phyloP scores from a whole-genome alignment of 345 rosid species.

The Ailanthus altissimus region DNA sequence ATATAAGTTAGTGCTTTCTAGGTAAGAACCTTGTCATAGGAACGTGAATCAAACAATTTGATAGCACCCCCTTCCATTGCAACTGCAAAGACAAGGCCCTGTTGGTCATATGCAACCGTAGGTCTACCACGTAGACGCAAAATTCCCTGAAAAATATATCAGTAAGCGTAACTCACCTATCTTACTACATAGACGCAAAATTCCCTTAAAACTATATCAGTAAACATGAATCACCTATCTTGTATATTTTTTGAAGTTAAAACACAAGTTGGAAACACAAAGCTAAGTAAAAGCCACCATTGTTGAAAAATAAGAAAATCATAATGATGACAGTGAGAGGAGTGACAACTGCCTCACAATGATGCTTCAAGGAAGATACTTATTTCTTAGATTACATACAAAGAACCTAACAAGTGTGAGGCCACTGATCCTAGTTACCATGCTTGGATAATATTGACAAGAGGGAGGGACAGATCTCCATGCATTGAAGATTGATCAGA shows the following conservation, averaged over 20 bases:
- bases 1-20: background rate
- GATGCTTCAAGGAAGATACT: background rate
- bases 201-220: constrained; percentile 75
- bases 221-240: constrained; percentile 57
- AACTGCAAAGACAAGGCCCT: constrained; percentile 97
- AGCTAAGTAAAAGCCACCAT: background rate
- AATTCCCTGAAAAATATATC: constrained; percentile 77
- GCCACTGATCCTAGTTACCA: background rate
- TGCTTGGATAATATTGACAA: background rate
- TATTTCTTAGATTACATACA: background rate
- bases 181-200: constrained; percentile 82
- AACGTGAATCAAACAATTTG: constrained; percentile 91
- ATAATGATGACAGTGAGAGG: background rate
- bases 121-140: constrained; percentile 90
- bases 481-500: background rate
- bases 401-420: background rate
- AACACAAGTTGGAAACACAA: background rate
- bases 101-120: constrained; percentile 96
- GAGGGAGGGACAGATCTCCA: too few species aligned
- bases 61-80: constrained; percentile 99
- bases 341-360: background rate
- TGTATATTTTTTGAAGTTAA: constrained; percentile 11
- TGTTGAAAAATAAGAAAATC: background rate
- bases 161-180: too few species aligned
- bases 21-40: constrained; percentile 79